These are phyloP conservation scores for Pseudognaphalium luteoalbum DNA, from an alignment of 129 eudicot species.

Conservation along the genomic window DNA sequence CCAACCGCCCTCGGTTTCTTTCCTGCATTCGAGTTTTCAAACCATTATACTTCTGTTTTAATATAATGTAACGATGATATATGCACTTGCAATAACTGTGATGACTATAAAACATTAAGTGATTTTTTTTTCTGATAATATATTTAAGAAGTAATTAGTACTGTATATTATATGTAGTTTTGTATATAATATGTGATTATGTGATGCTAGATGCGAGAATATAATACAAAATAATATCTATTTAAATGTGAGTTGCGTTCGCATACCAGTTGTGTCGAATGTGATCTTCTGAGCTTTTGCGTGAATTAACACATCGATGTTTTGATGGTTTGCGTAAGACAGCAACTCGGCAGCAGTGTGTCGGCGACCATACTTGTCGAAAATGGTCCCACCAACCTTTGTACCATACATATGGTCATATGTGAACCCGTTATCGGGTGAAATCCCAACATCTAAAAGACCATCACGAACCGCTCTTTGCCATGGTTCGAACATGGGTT, in stretches of 20 bases:
- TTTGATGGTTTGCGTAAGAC: constrained; percentile 57
- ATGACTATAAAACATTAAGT: too few species aligned
- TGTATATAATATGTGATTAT: too few species aligned
- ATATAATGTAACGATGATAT: neutral
- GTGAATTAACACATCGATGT: constrained; percentile 61
- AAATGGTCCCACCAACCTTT: constrained; percentile 87
- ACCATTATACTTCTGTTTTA: neutral
- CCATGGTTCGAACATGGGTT: constrained; percentile 61
- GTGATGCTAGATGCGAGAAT: too few species aligned
- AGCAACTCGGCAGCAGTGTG: constrained; percentile 87
- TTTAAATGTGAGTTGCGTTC: neutral
- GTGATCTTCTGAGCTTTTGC: constrained; percentile 69
- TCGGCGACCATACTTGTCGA: constrained; percentile 70
- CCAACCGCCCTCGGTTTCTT: constrained; percentile 75
- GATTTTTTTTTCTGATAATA: too few species aligned
- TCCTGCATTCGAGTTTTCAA: constrained; percentile 32
- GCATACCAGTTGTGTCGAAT: constrained; percentile 60
- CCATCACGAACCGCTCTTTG: constrained; percentile 73
- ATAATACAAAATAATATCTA: too few species aligned
- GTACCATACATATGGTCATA: constrained; percentile 92
- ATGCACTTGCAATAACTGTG: neutral
- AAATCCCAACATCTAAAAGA: constrained; percentile 63
- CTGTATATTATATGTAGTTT: too few species aligned
- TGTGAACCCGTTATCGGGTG: constrained; percentile 82
- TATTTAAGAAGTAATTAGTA: too few species aligned